Percentiles rank a stretch among this genome's conserved stretches.
Conservation (phyloP, 2,329 filamentous ascomycete species). For the Cryphonectria naterciae region DNA sequence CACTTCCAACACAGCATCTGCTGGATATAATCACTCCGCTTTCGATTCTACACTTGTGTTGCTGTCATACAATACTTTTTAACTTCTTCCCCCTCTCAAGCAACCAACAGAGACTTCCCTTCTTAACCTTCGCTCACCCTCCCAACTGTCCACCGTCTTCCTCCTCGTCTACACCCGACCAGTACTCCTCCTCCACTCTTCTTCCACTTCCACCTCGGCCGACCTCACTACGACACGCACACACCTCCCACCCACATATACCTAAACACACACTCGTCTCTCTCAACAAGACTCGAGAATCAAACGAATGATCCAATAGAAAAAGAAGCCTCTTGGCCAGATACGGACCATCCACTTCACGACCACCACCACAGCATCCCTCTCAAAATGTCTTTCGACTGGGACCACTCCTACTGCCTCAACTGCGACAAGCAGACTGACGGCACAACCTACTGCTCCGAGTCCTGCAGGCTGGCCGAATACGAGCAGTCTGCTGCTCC, state of each 20-base stretch:
- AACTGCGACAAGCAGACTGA: conserved; percentile 89
- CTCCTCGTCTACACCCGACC: background rate
- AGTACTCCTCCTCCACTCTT: background rate
- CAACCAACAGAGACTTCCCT: conserved; percentile 1
- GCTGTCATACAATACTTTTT: background rate
- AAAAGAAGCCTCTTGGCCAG: conserved; percentile 13
- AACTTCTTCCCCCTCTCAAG: background rate
- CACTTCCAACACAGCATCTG: background rate
- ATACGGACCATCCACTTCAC: background rate
- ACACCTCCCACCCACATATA: background rate
- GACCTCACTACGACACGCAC: background rate
- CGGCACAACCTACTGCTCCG: conserved; percentile 85
- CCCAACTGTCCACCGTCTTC: conserved; percentile 5
- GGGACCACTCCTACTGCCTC: conserved; percentile 92
- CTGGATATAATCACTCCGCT: background rate
- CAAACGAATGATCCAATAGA: background rate
- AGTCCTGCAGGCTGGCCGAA: conserved; percentile 86
- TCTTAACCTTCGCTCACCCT: conserved; percentile 13
- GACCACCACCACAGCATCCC: background rate
- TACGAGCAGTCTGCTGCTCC: conserved; percentile 69
- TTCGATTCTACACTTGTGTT: conserved; percentile 11
- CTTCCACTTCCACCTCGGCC: background rate
- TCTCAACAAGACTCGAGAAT: background rate
- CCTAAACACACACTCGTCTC: background rate
- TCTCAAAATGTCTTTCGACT: conserved; percentile 61